These are phyloP conservation scores for Aspergillus conjunctus DNA, from an alignment of 495 filamentous ascomycete genomes.

Conservation along the genomic window DNA sequence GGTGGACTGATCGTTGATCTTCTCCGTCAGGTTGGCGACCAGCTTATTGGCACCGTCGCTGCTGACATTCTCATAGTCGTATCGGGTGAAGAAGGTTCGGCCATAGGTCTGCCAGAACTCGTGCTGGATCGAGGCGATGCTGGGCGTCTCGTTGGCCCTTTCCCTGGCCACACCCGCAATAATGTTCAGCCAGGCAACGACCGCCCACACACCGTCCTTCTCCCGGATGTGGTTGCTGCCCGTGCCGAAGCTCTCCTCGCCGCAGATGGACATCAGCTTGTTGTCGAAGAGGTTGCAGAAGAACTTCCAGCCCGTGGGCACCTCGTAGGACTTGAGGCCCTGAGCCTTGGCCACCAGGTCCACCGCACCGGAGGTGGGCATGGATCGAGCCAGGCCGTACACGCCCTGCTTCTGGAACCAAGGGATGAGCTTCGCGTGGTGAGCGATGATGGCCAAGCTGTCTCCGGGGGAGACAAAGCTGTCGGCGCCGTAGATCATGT, in stretches of 20 bases:
- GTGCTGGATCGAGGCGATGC: constrained; percentile 91
- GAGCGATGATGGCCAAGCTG: constrained; percentile 94
- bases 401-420: constrained; percentile 98
- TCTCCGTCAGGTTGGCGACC: constrained; percentile 69
- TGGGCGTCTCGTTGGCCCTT: constrained; percentile 70
- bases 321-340: constrained; percentile 90
- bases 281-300: constrained; percentile 98
- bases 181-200: constrained; percentile 98
- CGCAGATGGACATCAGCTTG: constrained; percentile 97
- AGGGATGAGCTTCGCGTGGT: constrained; percentile 89
- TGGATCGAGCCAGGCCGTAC: constrained; percentile 89
- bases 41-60: constrained; percentile 87
- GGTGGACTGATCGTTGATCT: constrained; percentile 67
- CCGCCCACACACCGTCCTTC: constrained; percentile 97
- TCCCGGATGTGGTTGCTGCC: constrained; percentile 99
- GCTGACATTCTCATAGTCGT: constrained; percentile 96
- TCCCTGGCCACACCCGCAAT: constrained; percentile 91
- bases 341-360: constrained; percentile 94
- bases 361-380: constrained; percentile 95
- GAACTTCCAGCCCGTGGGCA: constrained; percentile 99
- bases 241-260: constrained; percentile 96
- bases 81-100: constrained; percentile 97
- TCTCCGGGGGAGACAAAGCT: constrained; percentile 96
- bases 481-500: constrained; percentile 99
- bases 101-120: constrained; percentile 98